Conservation (phyloP, 2,329 filamentous ascomycete genomes). For the Conoideocrella luteorostrata region DNA sequence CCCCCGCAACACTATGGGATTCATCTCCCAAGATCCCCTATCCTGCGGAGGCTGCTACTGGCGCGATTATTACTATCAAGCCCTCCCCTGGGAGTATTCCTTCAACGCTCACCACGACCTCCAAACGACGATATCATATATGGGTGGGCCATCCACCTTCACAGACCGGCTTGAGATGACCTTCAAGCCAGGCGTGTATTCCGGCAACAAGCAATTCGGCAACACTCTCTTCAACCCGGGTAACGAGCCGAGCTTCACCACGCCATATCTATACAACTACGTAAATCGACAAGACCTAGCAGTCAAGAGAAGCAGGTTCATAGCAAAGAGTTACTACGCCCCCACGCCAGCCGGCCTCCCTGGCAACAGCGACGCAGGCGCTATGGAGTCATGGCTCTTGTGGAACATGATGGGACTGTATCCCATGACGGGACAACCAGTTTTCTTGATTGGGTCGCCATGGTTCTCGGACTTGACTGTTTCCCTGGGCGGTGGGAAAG, state of each 20-base stretch:
- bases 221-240: conserved; percentile 60
- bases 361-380: too few species aligned
- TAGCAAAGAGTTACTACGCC: too few species aligned
- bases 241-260: conserved; percentile 62
- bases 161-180: conserved; percentile 53
- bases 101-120: conserved; percentile 66
- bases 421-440: conserved; percentile 61
- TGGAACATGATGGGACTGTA: too few species aligned
- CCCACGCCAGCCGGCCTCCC: too few species aligned
- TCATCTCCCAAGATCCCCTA: conserved; percentile 49
- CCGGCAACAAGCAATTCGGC: conserved; percentile 36
- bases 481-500: conserved; percentile 47
- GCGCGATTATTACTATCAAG: conserved; percentile 54
- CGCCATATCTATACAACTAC: conserved; percentile 66
- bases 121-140: conserved; percentile 42
- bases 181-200: conserved; percentile 44
- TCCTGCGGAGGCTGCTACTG: conserved; percentile 61
- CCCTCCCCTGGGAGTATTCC: conserved; percentile 57
- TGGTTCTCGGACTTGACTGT: conserved; percentile 58
- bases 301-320: too few species aligned
- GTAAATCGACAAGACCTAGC: too few species aligned
- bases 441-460: conserved; percentile 58
- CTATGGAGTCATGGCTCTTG: too few species aligned
- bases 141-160: conserved; percentile 51
- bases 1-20: conserved; percentile 45